A percentile compares a stretch with the other conserved stretches of the same genome.
These are phyloP conservation scores for Metschnikowia bowlesiae DNA, from an alignment of 805 yeast genomes.

Conservation along the genomic window DNA sequence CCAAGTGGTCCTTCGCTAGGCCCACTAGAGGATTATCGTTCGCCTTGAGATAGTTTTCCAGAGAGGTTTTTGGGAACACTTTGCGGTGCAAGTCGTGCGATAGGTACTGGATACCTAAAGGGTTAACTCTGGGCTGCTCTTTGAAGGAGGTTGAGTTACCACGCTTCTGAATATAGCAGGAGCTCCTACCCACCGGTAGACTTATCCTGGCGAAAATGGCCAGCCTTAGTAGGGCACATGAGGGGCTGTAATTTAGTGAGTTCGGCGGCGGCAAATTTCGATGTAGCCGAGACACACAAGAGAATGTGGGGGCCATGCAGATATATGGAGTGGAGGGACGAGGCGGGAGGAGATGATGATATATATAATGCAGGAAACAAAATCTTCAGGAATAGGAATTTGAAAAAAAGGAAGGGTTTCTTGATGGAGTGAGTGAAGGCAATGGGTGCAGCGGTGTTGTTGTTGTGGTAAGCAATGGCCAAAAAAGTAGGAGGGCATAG, in stretches of 20 bases:
- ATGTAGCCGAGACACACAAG: neutral
- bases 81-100: conserved; percentile 55
- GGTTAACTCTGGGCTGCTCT: conserved; percentile 53
- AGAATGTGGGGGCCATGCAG: neutral
- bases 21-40: conserved; percentile 31
- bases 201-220: no score
- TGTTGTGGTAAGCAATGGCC: no score
- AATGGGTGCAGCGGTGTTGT: no score
- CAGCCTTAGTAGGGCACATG: neutral
- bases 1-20: conserved; percentile 58
- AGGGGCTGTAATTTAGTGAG: neutral
- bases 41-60: conserved; percentile 24
- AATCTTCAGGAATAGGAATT: no score
- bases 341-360: no score
- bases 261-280: neutral
- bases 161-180: neutral
- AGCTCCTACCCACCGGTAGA: neutral
- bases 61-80: conserved; percentile 47
- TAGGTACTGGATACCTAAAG: conserved; percentile 77
- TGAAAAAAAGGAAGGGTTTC: no score
- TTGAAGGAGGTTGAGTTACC: neutral
- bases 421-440: no score
- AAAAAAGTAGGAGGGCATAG: no score
- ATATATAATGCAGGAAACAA: no score
- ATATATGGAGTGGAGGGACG: no score